Base-by-base conservation (phyloP, 345 rosid species). In the Reutealis trisperma region DNA sequence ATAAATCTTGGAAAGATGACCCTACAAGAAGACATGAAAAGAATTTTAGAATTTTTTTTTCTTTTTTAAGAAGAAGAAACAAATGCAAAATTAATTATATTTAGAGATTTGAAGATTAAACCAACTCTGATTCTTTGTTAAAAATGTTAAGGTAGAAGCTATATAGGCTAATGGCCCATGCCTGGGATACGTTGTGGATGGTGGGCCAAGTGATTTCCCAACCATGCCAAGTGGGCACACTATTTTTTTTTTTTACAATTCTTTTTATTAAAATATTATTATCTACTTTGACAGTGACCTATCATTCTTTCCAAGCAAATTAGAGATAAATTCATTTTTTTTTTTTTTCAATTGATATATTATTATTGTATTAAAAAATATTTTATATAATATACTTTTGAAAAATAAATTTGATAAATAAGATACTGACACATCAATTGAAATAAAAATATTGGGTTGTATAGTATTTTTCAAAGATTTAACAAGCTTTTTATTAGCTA, bases 141-240 rank as follows among this genome's bases (percentile, higher is more conserved):
- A n/a, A n/a, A n/a, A n/a, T n/a, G n/a, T n/a, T 37, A 21, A 59
- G 74, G 67, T 47, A 62, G 55, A 15, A 47, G 14, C 51, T 37
- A 37, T 4, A 47, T 9, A 51, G 59, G 34, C 15, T 22, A 12
- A 60, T 66, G 80, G 60, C 37, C 75, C 70, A 30, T 77, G 22
- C 12, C 41, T 63, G 32, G 70, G 63, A 41, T 55, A 70, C 41
- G 71, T 49, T 59, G 30, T 15, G 74, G 78, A 71, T 24, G 79
- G 80, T 85, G 74, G 87, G 84, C 83, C 82, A 66, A 60, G 30
- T 72, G 83, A 83, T 84, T 76, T 81, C 84, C 84, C 87, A 83
- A 79, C 85, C 83, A 79, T 80, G 64, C 27, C 77, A 71, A 55
- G 82, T 79, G 80, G 84, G 37, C 79, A 74, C 34, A 59, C 75